Evolutionary conservation across 192 early-diverging fungal genomes (phyloP), one percentile per base, ranked within the genome.

Genomic region (Linnemannia elongata): DNA sequence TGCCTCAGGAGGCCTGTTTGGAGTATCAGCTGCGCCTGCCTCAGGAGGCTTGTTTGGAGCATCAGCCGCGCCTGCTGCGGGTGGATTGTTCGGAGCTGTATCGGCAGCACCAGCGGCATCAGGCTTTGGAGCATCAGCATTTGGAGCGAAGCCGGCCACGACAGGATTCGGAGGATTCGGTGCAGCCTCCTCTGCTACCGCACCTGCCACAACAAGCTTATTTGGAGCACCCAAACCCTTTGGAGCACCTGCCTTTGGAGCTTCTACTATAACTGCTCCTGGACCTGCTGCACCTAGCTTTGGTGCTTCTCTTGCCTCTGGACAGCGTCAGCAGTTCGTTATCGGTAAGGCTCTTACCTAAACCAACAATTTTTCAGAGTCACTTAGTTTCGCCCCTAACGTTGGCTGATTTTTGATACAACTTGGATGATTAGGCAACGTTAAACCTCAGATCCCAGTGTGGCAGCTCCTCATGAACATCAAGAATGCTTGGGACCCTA

Each of bases 401-500:
- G 17, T 52, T 45, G 44, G 22, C 5, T 20, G 15, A 5, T 52
- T 52, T 52, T 15, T 52, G 3, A 18, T 30, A 27, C 22, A 20
- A 39, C 18, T 54, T 18, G 17, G 1, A 9, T 4, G 15, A 39
- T 42, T 80, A 81, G 79, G 87, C 38, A 73, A 85, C 79, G 75
- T 78, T 39, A 81, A 82, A 17, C 54, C 73, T 33, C 83, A 90
- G 54, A 86, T 89, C 36, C 83, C 88, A 36, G 78, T 89, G 17
- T 93, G 94, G 92, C 93, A 94, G 42, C 89, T 93, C 47, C 77
- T 97, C 18, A 81, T 94, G 81, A 78, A 91, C 54, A 92, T 97
- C 38, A 94, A 94, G 78, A 93, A 93, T 44, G 88, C 90, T 69
- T 98, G 96, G 95, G 93, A 97, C 77, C 94, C 97, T 15, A 88